A percentile compares a stretch with the other conserved stretches of the same genome.
Evolutionary conservation across 768 basidiomycete genomes (phyloP).

Genomic region (Asterophora lycoperdoides): DNA sequence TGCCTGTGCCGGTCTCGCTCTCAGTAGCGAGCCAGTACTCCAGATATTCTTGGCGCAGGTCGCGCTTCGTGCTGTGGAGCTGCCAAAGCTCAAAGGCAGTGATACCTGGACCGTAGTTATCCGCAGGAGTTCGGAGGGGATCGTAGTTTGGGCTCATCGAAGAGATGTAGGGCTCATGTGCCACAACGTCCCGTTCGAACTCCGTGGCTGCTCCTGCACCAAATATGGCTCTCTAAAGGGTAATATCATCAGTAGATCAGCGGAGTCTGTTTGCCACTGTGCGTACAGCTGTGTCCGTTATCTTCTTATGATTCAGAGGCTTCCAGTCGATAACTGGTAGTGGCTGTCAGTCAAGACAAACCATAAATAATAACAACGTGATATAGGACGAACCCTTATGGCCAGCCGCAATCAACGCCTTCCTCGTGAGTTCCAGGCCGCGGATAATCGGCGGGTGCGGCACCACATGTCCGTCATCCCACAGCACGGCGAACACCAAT

Average conservation of each 20-base stretch:
- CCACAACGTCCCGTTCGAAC: conserved; percentile 30
- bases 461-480: conserved; percentile 56
- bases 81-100: conserved; percentile 65
- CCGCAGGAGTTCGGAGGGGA: neutral
- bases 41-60: conserved; percentile 53
- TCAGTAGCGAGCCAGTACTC: conserved; percentile 58
- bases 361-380: neutral
- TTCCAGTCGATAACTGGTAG: conserved; percentile 65
- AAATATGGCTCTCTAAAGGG: conserved; percentile 37
- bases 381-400: conserved; percentile 48
- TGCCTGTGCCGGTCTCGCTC: conserved; percentile 53
- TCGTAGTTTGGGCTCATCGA: conserved; percentile 38
- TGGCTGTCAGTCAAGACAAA: neutral
- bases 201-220: conserved; percentile 47
- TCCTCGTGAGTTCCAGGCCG: conserved; percentile 52
- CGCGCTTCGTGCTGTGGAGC: conserved; percentile 46
- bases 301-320: conserved; percentile 47
- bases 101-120: neutral
- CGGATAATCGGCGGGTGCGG: conserved; percentile 66
- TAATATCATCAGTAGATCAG: neutral
- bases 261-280: neutral
- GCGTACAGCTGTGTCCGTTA: conserved; percentile 40
- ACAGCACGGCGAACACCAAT: conserved; percentile 58
- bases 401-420: conserved; percentile 55
- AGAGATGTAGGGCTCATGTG: conserved; percentile 53